These are phyloP conservation scores for Croton setiger DNA, from an alignment of 441 rosid genomes.

Conservation along the genomic window DNA sequence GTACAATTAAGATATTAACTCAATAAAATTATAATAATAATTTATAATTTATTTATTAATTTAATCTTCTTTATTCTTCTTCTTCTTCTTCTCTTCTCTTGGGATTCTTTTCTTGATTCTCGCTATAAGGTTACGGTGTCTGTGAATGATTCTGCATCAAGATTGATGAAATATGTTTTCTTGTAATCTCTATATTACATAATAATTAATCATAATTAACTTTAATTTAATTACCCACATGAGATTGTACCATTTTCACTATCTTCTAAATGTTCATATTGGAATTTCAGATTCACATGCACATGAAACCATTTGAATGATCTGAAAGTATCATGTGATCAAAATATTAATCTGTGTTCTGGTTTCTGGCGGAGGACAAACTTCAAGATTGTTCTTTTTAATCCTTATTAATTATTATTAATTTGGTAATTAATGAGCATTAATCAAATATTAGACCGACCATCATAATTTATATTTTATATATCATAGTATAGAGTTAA, in stretches of 20 bases:
- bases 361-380: conserved; percentile 20
- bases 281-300: conserved; percentile 27
- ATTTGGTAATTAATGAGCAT: not conserved
- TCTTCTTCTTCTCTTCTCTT: not conserved
- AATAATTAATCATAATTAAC: too few relatives aligned
- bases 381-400: conserved; percentile 24
- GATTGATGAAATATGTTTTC: conserved; percentile 5
- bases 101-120: conserved; percentile 8
- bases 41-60: too few relatives aligned
- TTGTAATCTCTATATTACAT: not conserved
- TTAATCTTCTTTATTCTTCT: not conserved
- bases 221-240: not conserved
- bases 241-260: conserved; percentile 12
- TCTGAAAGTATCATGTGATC: conserved; percentile 27
- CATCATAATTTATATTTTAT: too few relatives aligned
- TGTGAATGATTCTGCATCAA: conserved; percentile 1
- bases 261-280: not conserved
- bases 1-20: too few relatives aligned
- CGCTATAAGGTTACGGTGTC: not conserved
- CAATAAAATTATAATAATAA: too few relatives aligned
- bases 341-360: conserved; percentile 16
- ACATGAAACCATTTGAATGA: conserved; percentile 28
- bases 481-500: too few relatives aligned
- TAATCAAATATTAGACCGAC: conserved; percentile 10
- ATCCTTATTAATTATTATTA: not conserved